phyloP scores from a whole-genome alignment of 345 rosid species.

The Salix exigua region DNA sequence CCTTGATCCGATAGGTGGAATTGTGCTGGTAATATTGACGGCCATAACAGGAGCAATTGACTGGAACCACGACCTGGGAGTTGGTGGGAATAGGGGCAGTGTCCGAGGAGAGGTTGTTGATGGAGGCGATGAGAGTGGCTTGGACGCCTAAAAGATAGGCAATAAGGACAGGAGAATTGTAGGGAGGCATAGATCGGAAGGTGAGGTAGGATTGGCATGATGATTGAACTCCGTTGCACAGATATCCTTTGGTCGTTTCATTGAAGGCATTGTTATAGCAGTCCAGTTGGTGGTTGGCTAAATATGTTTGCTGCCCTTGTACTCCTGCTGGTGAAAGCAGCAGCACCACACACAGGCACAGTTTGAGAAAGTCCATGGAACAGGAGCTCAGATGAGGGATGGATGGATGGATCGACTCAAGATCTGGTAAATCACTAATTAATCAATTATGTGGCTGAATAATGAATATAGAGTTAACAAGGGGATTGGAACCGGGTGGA shows the following conservation, averaged over 20 bases:
- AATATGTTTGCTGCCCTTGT: slow-evolving; percentile 56
- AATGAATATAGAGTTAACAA: no score
- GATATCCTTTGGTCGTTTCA: slow-evolving; percentile 44
- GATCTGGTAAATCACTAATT: neutral
- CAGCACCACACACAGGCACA: neutral
- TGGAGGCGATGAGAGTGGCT: slow-evolving; percentile 41
- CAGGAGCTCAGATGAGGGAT: neutral
- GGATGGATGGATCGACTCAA: neutral
- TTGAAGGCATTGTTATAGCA: slow-evolving; percentile 29
- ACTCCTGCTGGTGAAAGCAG: neutral
- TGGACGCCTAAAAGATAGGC: slow-evolving; percentile 36
- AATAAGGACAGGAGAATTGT: slow-evolving; percentile 39
- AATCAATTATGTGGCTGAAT: neutral
- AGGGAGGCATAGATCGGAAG: slow-evolving; percentile 54
- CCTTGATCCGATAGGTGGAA: slow-evolving; percentile 43
- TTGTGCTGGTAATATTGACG: slow-evolving; percentile 63
- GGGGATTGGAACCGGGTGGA: no score
- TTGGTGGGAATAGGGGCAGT: slow-evolving; percentile 26
- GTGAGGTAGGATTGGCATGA: slow-evolving; percentile 72
- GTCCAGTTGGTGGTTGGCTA: slow-evolving; percentile 49
- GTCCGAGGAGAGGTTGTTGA: slow-evolving; percentile 50
- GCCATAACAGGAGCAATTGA: slow-evolving; percentile 56
- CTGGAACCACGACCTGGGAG: slow-evolving; percentile 45
- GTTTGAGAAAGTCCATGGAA: neutral
- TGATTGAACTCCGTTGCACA: slow-evolving; percentile 40